These are phyloP conservation scores for Nymphaea colorata DNA, from an alignment of 164 flowering plant species.

Conservation along the genomic window DNA sequence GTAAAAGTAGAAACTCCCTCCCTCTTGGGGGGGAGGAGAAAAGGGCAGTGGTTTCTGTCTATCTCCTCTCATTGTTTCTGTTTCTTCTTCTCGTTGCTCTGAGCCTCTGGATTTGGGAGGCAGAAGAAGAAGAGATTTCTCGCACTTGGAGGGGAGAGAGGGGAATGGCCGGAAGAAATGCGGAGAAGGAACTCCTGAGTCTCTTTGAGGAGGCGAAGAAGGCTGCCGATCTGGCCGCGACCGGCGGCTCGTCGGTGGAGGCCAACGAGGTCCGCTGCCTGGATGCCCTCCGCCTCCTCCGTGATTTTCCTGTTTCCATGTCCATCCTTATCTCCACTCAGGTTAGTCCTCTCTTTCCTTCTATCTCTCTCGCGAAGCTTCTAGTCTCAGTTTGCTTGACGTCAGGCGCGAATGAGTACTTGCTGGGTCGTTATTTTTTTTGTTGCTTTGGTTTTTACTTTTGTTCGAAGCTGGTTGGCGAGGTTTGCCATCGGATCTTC, in stretches of 20 bases:
- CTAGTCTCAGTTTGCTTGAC: neutral
- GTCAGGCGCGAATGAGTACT: neutral
- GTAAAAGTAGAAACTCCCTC: too few species aligned
- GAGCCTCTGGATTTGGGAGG: too few species aligned
- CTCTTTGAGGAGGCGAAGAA: conserved; percentile 69
- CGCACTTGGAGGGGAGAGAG: neutral
- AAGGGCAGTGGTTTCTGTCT: too few species aligned
- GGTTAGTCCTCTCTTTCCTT: conserved; percentile 19
- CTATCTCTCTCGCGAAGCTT: neutral
- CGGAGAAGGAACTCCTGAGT: conserved; percentile 75
- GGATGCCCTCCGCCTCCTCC: conserved; percentile 54
- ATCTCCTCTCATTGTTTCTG: too few species aligned
- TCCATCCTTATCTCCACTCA: conserved; percentile 65
- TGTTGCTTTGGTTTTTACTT: too few species aligned
- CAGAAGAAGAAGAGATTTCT: too few species aligned
- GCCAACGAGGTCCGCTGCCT: conserved; percentile 56
- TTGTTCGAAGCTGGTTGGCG: too few species aligned
- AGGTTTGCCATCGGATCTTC: too few species aligned
- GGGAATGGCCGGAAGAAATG: conserved; percentile 8
- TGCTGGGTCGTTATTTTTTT: too few species aligned
- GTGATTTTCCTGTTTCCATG: conserved; percentile 53
- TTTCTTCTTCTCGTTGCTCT: too few species aligned
- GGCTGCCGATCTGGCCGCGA: conserved; percentile 56
- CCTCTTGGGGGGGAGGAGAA: too few species aligned
- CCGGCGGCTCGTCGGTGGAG: conserved; percentile 20